Evolutionary conservation across 1,139 yeast genomes (phyloP), one percentile per base, ranked within the genome.

Genomic region (Geotrichum restrictum): DNA sequence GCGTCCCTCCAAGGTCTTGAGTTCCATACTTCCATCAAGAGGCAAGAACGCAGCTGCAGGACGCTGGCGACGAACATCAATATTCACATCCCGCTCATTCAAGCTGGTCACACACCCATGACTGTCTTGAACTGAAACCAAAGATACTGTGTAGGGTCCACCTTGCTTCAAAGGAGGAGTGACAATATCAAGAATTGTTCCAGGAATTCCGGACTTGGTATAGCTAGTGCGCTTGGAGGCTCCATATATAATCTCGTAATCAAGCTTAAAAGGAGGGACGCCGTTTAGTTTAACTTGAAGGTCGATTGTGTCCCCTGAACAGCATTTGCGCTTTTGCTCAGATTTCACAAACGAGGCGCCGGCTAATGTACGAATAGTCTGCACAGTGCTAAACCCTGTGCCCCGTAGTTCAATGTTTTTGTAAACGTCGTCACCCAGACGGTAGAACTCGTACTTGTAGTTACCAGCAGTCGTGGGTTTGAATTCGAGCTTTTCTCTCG

Each of bases 391-490:
- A 13, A 34, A 52, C n/a, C 40, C 41, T 5, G 44, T 24, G 16
- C 48, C 49, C 5, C 53, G 50, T 39, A 62, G 62, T 1, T 66
- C 64, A 1, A 67, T 64, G 22, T 67, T 60, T 33, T 59, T 59
- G 55, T 74, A 73, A 45, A 72, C 60, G 21, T 58, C 54, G 57
- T 74, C 77, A 27, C 63, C 63, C 3, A 74, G 62, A 21, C 60
- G 72, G 33, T 77, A 73, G 67, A 93, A 88, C 27, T 80, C 81
- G 53, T 93, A 83, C 24, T 81, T 82, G 64, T 85, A 93, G 41
- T 78, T 79, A 0, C 98, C 98, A 62, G 89, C 96, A 3, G 77
- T 74, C 0, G 82, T 78, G 2, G 99, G 98, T 57, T 80, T 80
- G 66, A 86, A 88, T 45, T 78, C 76, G 61, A 85, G 81, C 44